Evolutionary conservation across 257 asterid species (phyloP), one percentile per base, ranked within the genome.

Genomic region (Petunia secreta): DNA sequence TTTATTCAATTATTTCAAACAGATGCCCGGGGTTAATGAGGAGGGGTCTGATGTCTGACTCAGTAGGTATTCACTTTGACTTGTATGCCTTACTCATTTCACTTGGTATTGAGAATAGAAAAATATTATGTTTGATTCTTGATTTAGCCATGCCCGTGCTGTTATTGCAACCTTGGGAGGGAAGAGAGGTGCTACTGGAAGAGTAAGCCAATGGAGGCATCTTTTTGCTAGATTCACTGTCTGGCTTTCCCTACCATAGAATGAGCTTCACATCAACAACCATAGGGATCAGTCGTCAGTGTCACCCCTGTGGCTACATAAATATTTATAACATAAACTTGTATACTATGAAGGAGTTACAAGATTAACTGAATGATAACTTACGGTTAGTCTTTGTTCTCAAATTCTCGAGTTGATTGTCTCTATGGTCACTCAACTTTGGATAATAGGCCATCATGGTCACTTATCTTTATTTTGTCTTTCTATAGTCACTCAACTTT

Each of bases 91-190:
- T 75, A 65, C 67, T 37, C 54, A 48, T 83, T 80, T 79, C 67
- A 44, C 10, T 77, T 39, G 80, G 75, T 77, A 15, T 11, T 66
- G 46, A 73, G 69, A 80, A 53, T 79, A 36, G 44, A 67, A 36
- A 50, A 75, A 74, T 82, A 77, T 68, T 67, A 11, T 53, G 52
- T 75, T 55, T 68, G 80, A 44, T 64, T 81, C 84, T 46, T 50
- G 83, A 86, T 86, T 44, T 94, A 95, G 99, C 84, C 97, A 93
- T 79, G 98, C 96, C 16, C 93, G 99, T 82, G 85, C 91, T 34
- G 97, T 95, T 66, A 90, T 95, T 55, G 95, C 98, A 52, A 95
- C 98, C 50, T 82, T 93, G 85, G 98, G 99, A 79, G 97, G 95
- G 62, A 71, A 80, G 60, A 84, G 85, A 76, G 97, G 99, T 68